phyloP scores from a whole-genome alignment of 1,284 basidiomycete species.

The Schizophyllum commune region DNA sequence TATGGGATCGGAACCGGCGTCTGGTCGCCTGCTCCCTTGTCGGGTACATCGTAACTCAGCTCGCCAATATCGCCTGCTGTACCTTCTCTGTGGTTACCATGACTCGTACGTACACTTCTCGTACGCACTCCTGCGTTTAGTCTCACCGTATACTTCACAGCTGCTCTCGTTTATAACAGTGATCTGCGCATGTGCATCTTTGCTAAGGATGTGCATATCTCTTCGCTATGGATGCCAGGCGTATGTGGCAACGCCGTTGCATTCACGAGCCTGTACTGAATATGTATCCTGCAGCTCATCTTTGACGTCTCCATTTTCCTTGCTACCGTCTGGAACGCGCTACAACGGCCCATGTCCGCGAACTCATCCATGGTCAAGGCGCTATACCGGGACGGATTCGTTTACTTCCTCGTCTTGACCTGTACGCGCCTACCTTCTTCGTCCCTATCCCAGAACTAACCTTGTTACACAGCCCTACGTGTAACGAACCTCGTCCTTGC shows the following conservation, averaged over 20 bases:
- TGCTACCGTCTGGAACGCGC: slow-evolving; percentile 4
- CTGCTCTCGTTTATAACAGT: neutral
- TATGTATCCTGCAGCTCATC: neutral
- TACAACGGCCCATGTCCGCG: slow-evolving; percentile 1
- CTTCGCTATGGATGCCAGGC: neutral
- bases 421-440: neutral
- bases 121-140: neutral
- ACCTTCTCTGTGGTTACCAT: neutral
- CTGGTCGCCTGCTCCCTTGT: slow-evolving; percentile 8
- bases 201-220: neutral
- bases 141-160: neutral
- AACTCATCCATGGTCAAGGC: neutral
- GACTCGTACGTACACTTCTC: neutral
- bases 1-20: slow-evolving; percentile 10
- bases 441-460: neutral
- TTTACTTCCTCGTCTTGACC: slow-evolving; percentile 6
- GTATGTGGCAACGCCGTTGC: neutral
- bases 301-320: slow-evolving; percentile 8
- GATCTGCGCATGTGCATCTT: neutral
- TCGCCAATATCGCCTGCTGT: neutral
- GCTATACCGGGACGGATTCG: slow-evolving; percentile 7
- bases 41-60: slow-evolving; percentile 4
- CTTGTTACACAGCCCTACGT: neutral
- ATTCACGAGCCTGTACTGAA: neutral
- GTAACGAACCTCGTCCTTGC: slow-evolving; percentile 6